These are phyloP conservation scores for Alisma plantagoaquatica DNA, from an alignment of 106 monocot species.

Conservation along the genomic window DNA sequence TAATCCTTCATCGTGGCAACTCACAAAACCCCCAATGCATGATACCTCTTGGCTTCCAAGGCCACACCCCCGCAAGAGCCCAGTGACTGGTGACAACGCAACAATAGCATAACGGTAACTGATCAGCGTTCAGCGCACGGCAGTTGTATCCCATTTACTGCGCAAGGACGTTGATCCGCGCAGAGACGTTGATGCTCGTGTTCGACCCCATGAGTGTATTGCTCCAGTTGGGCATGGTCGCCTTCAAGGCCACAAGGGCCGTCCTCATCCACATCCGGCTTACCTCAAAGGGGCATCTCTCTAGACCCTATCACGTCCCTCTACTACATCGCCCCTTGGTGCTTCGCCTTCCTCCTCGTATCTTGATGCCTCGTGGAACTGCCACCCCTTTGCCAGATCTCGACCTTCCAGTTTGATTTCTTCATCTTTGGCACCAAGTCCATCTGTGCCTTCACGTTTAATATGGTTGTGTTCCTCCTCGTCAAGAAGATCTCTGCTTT, in stretches of 20 bases:
- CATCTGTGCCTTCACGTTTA: slow-evolving; percentile 53
- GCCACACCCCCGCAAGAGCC: too few species aligned
- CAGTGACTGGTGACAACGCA: too few species aligned
- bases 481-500: slow-evolving; percentile 61
- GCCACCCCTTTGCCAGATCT: slow-evolving; percentile 24
- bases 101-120: too few species aligned
- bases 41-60: too few species aligned
- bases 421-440: slow-evolving; percentile 51
- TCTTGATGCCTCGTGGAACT: slow-evolving; percentile 40
- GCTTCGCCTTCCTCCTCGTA: slow-evolving; percentile 28
- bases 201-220: slow-evolving; percentile 24
- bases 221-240: slow-evolving; percentile 35
- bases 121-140: too few species aligned
- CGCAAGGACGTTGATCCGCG: too few species aligned
- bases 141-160: too few species aligned
- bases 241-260: slow-evolving; percentile 35
- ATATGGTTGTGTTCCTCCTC: slow-evolving; percentile 54
- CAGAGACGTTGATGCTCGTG: too few species aligned
- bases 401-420: slow-evolving; percentile 30
- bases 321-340: too few species aligned
- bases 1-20: too few species aligned
- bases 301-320: slow-evolving; percentile 41
- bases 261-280: slow-evolving; percentile 45
- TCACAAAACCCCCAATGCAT: too few species aligned
- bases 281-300: slow-evolving; percentile 36